Conservation (phyloP, 2,329 filamentous ascomycete species). For the Apiospora marii region DNA sequence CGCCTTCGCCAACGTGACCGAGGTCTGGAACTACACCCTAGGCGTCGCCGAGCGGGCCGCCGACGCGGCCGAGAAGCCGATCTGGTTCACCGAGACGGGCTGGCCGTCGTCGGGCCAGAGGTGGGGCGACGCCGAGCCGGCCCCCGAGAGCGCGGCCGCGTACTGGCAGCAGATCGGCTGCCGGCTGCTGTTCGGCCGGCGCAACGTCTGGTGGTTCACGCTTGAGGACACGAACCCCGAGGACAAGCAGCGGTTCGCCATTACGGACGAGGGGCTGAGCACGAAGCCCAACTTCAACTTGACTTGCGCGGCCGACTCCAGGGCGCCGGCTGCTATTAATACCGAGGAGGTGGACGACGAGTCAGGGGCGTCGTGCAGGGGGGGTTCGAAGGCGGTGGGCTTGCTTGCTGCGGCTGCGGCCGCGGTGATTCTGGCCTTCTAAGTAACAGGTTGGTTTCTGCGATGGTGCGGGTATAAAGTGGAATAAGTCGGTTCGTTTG, state of each 20-base stretch:
- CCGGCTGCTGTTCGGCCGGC: conserved; percentile 65
- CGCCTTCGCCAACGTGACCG: not conserved
- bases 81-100: conserved; percentile 85
- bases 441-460: not conserved
- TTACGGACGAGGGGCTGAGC: conserved; percentile 60
- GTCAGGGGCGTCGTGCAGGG: not conserved
- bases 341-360: not conserved
- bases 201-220: conserved; percentile 80
- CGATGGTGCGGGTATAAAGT: not conserved
- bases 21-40: not conserved
- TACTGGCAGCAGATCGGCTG: conserved; percentile 86
- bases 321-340: not conserved
- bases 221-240: conserved; percentile 71
- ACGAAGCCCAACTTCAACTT: conserved; percentile 69
- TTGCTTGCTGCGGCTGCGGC: not conserved
- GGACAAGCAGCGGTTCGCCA: conserved; percentile 74
- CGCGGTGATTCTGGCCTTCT: not conserved
- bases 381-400: not conserved
- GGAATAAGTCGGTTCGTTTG: not conserved
- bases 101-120: conserved; percentile 57
- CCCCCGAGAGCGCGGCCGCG: conserved; percentile 71
- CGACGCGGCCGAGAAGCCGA: conserved; percentile 69
- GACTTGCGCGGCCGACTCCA: conserved; percentile 52
- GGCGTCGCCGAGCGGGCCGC: not conserved
- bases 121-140: conserved; percentile 69